A percentile compares a stretch with the other conserved stretches of the same genome.
Evolutionary conservation across 805 yeast genomes (phyloP).

Genomic region (Kockiozyma suomiensis): DNA sequence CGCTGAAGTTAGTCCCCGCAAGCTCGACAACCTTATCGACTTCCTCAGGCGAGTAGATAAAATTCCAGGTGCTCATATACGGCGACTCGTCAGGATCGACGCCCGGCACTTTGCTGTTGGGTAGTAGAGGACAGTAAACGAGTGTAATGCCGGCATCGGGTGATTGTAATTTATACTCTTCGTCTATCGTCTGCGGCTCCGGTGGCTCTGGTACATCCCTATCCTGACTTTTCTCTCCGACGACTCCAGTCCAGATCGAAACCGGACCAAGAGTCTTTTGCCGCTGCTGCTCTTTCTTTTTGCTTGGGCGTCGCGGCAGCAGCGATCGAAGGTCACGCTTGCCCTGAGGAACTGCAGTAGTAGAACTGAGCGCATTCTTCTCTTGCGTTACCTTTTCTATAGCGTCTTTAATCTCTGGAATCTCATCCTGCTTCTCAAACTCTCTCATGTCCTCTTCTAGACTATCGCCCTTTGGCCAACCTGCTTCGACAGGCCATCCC

Average conservation of each 20-base stretch:
- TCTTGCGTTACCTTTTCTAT: constrained; percentile 1
- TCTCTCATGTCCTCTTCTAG: constrained; percentile 3
- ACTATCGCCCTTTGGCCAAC: constrained; percentile 19
- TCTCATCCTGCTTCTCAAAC: constrained; percentile 15
- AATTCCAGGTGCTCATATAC: constrained; percentile 38
- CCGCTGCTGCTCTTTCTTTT: not conserved
- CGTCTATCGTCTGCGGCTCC: not conserved
- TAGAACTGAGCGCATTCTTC: not conserved
- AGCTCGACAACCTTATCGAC: constrained; percentile 31
- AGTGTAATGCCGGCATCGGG: constrained; percentile 31
- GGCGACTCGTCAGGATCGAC: constrained; percentile 34
- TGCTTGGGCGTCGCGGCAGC: not conserved
- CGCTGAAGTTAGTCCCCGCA: constrained; percentile 31
- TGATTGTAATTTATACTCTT: constrained; percentile 11
- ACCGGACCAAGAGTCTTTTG: constrained; percentile 20
- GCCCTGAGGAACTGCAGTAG: too few species aligned
- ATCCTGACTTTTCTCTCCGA: constrained; percentile 2
- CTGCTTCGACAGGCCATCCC: constrained; percentile 35
- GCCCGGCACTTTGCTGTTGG: constrained; percentile 33
- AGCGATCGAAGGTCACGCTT: not conserved
- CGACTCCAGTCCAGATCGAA: constrained; percentile 29
- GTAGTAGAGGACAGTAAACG: constrained; percentile 36
- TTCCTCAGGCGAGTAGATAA: constrained; percentile 34
- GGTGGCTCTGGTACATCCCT: not conserved
- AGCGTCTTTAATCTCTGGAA: not conserved